Evolutionary conservation across 2,329 filamentous ascomycete species (phyloP), one percentile per base, ranked within the genome.

Genomic region (Hypocreales sp.): DNA sequence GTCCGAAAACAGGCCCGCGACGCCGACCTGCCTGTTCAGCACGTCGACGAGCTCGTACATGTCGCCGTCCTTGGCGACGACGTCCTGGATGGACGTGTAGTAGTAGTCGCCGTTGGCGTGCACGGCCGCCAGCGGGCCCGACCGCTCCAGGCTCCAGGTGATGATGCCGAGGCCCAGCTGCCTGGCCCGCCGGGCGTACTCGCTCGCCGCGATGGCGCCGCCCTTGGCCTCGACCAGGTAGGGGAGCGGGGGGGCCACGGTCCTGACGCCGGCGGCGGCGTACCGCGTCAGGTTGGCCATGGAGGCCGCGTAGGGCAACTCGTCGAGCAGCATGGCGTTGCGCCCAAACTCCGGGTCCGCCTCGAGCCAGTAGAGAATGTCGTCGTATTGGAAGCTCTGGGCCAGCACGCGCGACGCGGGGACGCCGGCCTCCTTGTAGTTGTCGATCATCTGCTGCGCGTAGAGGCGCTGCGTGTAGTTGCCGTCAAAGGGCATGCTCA

Each of bases 131-230:
- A 78, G 47, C 31, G 70, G 72, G 0, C 69, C 69, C 0, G 67
- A 73, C 17, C 76, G 63, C 50, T 82, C 77, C 24, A 79, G 60
- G 7, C 64, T 70, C 76, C 76, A 82, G 1, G 72, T 64, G 22
- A 80, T 62, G 33, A 81, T 68, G 26, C 74, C 61, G 23, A 81
- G 52, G 1, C 70, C 72, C 6, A 71, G 61, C 36, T 64, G 54
- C 43, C 69, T 71, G 13, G 72, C 73, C 25, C 58, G 58, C 24
- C 50, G 53, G 5, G 76, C 75, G 38, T 81, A 82, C 21, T 51
- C 53, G 24, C 67, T 75, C 5, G 75, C 69, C 5, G 76, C 59
- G 22, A 79, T 72, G 36, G 61, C 59, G 33, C 60, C 59, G 5
- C 60, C 50, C 15, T 56, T 51, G 15, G 63, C 48, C 1, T 61